Conservation (phyloP, 1,284 basidiomycete genomes). For the Irpex lacteus region DNA sequence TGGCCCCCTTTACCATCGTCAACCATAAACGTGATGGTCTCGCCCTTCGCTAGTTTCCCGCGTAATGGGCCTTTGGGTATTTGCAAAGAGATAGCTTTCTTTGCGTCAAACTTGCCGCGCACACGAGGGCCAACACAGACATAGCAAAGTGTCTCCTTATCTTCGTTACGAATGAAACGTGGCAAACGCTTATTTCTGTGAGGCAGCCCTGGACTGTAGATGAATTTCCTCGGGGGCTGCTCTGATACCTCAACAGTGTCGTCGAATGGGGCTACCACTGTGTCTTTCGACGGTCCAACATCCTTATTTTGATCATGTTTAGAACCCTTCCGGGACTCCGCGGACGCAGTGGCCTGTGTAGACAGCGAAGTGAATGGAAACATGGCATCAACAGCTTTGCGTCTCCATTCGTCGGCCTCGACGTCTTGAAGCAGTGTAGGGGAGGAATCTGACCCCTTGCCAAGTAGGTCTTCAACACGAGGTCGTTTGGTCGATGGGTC, state of each 20-base stretch:
- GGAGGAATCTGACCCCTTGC: conserved; percentile 27
- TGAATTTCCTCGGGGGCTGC: neutral
- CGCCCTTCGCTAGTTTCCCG: conserved; percentile 46
- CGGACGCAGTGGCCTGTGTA: conserved; percentile 27
- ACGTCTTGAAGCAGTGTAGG: conserved; percentile 36
- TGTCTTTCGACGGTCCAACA: neutral
- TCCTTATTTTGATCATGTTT: neutral
- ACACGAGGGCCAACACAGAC: conserved; percentile 74
- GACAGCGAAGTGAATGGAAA: conserved; percentile 36
- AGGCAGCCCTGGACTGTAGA: neutral
- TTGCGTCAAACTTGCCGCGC: conserved; percentile 84
- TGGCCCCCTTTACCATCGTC: conserved; percentile 39
- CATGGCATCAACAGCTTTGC: conserved; percentile 49
- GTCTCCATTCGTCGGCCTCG: conserved; percentile 51
- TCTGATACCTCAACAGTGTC: neutral
- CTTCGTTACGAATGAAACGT: neutral
- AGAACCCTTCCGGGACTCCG: neutral
- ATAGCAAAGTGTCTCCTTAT: conserved; percentile 51
- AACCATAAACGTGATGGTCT: conserved; percentile 53
- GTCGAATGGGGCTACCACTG: neutral
- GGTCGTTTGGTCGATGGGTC: conserved; percentile 38
- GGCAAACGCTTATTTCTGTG: conserved; percentile 23
- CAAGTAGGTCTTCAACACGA: conserved; percentile 4
- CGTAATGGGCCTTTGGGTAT: conserved; percentile 58
- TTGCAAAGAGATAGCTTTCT: conserved; percentile 64